phyloP scores from a whole-genome alignment of 306 rosid genomes.

The Acacia acuminata region DNA sequence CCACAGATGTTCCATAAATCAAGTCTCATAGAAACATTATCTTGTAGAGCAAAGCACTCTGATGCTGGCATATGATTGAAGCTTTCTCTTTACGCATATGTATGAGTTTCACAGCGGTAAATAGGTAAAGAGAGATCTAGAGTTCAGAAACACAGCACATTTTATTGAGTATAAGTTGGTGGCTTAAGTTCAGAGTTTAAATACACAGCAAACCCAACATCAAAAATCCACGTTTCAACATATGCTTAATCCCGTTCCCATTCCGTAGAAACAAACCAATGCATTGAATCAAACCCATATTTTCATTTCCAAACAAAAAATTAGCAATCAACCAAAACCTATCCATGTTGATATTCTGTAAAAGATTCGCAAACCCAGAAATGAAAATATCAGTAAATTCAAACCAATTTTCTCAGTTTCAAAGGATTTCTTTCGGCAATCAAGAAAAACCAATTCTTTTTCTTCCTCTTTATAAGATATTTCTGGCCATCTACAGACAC shows the following conservation, averaged over 20 bases:
- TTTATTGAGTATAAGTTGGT: background rate
- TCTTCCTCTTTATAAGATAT: too few relatives aligned
- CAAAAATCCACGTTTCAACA: background rate
- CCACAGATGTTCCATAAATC: too few relatives aligned
- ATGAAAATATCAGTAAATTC: too few relatives aligned
- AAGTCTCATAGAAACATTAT: too few relatives aligned
- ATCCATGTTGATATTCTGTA: too few relatives aligned
- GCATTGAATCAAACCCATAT: background rate
- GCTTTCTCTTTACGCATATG: background rate
- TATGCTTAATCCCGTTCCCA: background rate
- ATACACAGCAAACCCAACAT: background rate
- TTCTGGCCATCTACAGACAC: too few relatives aligned
- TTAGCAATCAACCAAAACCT: background rate
- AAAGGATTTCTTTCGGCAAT: too few relatives aligned
- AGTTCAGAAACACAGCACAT: background rate
- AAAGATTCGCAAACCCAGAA: too few relatives aligned
- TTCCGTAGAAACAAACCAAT: background rate
- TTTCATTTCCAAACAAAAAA: background rate
- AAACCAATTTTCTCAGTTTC: too few relatives aligned
- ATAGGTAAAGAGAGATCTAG: background rate
- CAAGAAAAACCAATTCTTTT: too few relatives aligned
- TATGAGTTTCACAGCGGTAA: background rate
- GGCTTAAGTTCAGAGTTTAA: background rate
- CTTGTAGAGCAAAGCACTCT: background rate
- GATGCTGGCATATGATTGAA: background rate